Evolutionary conservation across 164 flowering plant genomes (phyloP).

Genomic region (Aristolochia fimbriata): DNA sequence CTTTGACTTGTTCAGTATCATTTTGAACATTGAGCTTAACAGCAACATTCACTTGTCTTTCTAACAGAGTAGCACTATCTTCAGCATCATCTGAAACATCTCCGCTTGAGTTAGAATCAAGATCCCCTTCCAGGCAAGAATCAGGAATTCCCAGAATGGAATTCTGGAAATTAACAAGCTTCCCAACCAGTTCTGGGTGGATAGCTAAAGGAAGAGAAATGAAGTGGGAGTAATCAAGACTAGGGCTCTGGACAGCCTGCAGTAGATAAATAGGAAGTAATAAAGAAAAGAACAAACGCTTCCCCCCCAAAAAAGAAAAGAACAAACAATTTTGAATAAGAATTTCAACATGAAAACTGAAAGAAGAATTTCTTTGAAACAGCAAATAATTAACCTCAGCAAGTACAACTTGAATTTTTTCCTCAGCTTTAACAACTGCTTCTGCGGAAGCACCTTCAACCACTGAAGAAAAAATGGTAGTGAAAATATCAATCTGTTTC

Average conservation of each 20-base stretch:
- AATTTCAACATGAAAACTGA: neutral
- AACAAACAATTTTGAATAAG: neutral
- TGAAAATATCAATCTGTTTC: neutral
- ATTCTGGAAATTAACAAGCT: slow-evolving; percentile 71
- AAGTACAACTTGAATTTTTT: slow-evolving; percentile 43
- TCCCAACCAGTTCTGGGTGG: slow-evolving; percentile 74
- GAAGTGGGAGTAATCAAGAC: slow-evolving; percentile 80
- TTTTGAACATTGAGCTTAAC: slow-evolving; percentile 43
- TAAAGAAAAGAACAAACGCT: neutral
- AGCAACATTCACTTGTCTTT: slow-evolving; percentile 24
- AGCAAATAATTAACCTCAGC: slow-evolving; percentile 48
- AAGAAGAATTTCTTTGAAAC: neutral
- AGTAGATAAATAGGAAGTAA: neutral
- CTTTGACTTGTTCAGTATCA: slow-evolving; percentile 28
- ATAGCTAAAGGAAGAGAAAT: slow-evolving; percentile 91
- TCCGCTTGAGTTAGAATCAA: slow-evolving; percentile 27
- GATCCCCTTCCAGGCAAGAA: slow-evolving; percentile 16
- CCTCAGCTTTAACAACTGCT: slow-evolving; percentile 51
- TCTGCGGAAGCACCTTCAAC: slow-evolving; percentile 67
- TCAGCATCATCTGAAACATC: slow-evolving; percentile 29
- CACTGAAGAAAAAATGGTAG: slow-evolving; percentile 32
- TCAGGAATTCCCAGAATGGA: slow-evolving; percentile 38
- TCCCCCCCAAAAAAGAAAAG: slow-evolving; percentile 1
- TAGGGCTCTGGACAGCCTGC: slow-evolving; percentile 68
- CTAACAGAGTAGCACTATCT: slow-evolving; percentile 15